Evolutionary conservation across 495 filamentous ascomycete species (phyloP).

Genomic region (Penicillium subrubescens): DNA sequence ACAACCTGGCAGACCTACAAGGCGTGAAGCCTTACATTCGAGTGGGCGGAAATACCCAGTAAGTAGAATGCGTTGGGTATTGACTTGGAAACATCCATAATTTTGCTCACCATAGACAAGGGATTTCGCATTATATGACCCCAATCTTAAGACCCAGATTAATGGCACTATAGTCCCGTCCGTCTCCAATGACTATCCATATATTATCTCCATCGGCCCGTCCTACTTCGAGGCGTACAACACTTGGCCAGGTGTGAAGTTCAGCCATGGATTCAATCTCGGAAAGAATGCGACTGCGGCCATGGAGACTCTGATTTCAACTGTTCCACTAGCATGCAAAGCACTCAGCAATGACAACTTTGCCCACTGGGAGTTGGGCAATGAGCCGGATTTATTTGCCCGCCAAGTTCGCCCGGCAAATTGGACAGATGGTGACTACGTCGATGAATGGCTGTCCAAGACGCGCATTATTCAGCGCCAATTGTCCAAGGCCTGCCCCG

Average conservation of each 20-base stretch:
- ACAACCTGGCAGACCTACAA: conserved; percentile 29
- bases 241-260: conserved; percentile 59
- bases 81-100: background rate
- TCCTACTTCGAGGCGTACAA: conserved; percentile 67
- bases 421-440: conserved; percentile 61
- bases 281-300: conserved; percentile 56
- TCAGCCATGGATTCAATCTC: conserved; percentile 65
- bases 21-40: conserved; percentile 31
- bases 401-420: conserved; percentile 52
- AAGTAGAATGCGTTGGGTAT: background rate
- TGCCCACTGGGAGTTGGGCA: conserved; percentile 64
- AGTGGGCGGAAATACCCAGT: conserved; percentile 36
- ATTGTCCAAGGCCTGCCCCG: conserved; percentile 55
- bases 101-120: conserved; percentile 23
- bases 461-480: conserved; percentile 51
- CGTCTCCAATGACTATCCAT: conserved; percentile 61
- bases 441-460: conserved; percentile 62
- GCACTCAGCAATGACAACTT: conserved; percentile 53
- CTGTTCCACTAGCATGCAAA: conserved; percentile 61
- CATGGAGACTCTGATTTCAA: conserved; percentile 54
- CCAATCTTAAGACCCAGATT: conserved; percentile 51
- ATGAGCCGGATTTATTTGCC: conserved; percentile 67
- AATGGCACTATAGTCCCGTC: conserved; percentile 55
- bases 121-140: conserved; percentile 64
- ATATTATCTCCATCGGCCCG: conserved; percentile 60